Percentiles rank a stretch among this genome's conserved stretches.
Evolutionary conservation across 2,329 filamentous ascomycete genomes (phyloP).

Genomic region (Thielaviopsis punctulata): DNA sequence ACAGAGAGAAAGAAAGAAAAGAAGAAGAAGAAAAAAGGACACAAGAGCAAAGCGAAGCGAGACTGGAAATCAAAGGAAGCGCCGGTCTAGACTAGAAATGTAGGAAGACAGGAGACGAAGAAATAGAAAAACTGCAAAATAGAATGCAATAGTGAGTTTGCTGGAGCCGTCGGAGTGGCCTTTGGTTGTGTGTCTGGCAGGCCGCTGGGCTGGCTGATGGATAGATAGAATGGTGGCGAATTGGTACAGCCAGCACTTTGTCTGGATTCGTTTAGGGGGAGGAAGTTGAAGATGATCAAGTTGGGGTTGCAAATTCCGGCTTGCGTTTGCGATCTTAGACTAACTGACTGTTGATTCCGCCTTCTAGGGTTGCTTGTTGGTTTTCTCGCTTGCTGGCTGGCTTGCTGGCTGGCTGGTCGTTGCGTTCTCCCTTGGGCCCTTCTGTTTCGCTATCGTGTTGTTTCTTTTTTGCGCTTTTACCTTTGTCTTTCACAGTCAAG

Average conservation of each 20-base stretch:
- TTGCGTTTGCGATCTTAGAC: too few relatives aligned
- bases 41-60: neutral
- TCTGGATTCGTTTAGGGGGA: neutral
- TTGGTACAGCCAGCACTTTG: too few relatives aligned
- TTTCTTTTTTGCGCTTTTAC: neutral
- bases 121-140: neutral
- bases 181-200: neutral
- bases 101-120: neutral
- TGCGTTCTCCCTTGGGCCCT: neutral
- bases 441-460: neutral
- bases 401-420: neutral
- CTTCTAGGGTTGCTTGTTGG: neutral
- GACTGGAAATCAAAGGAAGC: too few relatives aligned
- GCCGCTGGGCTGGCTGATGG: neutral
- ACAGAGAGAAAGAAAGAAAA: neutral
- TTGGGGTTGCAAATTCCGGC: neutral
- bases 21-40: neutral
- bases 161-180: neutral
- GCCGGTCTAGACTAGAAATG: too few relatives aligned
- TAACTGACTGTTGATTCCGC: too few relatives aligned
- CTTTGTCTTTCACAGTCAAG: neutral
- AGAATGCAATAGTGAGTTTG: neutral
- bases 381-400: neutral
- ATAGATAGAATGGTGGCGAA: too few relatives aligned
- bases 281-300: neutral